Evolutionary conservation across 1,284 basidiomycete species (phyloP).

Genomic region (Ceratobasidium sp.): DNA sequence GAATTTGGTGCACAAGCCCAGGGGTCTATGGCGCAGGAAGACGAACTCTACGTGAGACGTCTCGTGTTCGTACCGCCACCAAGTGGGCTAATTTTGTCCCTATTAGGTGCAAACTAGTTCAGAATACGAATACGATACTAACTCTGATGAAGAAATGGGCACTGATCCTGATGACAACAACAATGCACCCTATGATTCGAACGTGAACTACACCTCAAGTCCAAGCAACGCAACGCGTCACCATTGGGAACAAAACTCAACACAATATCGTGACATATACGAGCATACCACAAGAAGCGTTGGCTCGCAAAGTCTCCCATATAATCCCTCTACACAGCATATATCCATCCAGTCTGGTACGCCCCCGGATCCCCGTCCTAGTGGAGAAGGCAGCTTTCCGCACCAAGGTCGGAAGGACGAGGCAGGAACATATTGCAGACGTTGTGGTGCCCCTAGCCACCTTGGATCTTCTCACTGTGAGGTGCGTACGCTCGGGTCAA

Average conservation of each 20-base stretch:
- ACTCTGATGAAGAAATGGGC: constrained; percentile 1
- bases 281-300: not conserved
- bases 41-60: not conserved
- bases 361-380: not conserved
- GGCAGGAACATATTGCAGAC: constrained; percentile 1
- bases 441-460: not conserved
- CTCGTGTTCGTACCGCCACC: not conserved
- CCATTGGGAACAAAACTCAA: not conserved
- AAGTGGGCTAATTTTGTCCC: not conserved
- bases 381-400: not conserved
- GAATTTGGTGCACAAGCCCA: not conserved
- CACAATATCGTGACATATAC: not conserved
- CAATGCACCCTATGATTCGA: not conserved
- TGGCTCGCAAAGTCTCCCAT: not conserved
- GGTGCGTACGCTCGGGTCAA: not conserved
- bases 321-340: constrained; percentile 18
- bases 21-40: not conserved
- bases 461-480: not conserved
- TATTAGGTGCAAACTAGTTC: constrained; percentile 9
- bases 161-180: not conserved
- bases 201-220: not conserved
- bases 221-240: not conserved
- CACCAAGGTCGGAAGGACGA: not conserved
- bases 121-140: constrained; percentile 6
- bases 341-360: not conserved